phyloP scores from a whole-genome alignment of 1,139 yeast species.

The Debaryomyces udenii region DNA sequence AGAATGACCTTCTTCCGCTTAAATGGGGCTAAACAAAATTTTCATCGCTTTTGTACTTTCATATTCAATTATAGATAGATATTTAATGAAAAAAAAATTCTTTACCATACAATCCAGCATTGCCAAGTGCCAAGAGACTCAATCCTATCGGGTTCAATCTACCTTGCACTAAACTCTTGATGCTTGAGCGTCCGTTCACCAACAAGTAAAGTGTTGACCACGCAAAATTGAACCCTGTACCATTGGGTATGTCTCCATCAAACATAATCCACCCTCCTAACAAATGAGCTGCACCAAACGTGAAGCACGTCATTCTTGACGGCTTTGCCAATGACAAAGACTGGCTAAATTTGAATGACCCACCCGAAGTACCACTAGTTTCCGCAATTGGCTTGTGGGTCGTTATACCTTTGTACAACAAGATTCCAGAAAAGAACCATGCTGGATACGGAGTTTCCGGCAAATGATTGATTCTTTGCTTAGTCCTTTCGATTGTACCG shows the following conservation, averaged over 20 bases:
- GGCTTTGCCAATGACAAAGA: slow-evolving; percentile 37
- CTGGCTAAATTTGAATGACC: slow-evolving; percentile 31
- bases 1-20: slow-evolving; percentile 64
- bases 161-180: slow-evolving; percentile 41
- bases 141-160: slow-evolving; percentile 65
- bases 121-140: slow-evolving; percentile 60
- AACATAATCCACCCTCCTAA: slow-evolving; percentile 80
- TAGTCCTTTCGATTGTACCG: slow-evolving; percentile 1
- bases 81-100: slow-evolving; percentile 55
- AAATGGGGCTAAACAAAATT: slow-evolving; percentile 51
- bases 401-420: slow-evolving; percentile 49
- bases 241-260: slow-evolving; percentile 82
- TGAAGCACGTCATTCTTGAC: slow-evolving; percentile 38
- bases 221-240: slow-evolving; percentile 85
- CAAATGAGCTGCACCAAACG: slow-evolving; percentile 71
- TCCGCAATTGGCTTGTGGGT: slow-evolving; percentile 24
- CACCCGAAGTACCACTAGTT: slow-evolving; percentile 30
- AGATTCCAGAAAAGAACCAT: slow-evolving; percentile 43
- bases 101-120: slow-evolving; percentile 69
- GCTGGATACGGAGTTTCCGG: slow-evolving; percentile 59
- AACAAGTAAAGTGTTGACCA: slow-evolving; percentile 82
- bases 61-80: slow-evolving; percentile 7
- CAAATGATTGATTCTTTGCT: slow-evolving; percentile 25
- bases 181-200: slow-evolving; percentile 69
- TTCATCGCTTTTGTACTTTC: not conserved